These are phyloP conservation scores for Aspergillus neotritici DNA, from an alignment of 2,329 filamentous ascomycete genomes.

Conservation along the genomic window DNA sequence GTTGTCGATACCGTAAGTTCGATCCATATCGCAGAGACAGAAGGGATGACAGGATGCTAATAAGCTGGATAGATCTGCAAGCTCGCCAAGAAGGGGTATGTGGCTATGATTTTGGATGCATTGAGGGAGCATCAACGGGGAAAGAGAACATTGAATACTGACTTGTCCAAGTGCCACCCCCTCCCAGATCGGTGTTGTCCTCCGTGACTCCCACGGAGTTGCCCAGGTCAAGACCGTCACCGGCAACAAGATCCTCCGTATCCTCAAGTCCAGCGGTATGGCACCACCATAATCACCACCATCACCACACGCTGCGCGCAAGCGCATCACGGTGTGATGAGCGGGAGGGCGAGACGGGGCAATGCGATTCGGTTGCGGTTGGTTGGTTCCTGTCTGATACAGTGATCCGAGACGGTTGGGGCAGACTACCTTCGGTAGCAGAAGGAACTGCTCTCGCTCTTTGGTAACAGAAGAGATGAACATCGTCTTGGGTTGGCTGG, in stretches of 20 bases:
- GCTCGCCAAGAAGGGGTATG: constrained; percentile 80
- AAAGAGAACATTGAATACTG: not conserved
- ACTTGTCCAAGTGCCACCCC: constrained; percentile 64
- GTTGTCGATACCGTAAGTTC: constrained; percentile 63
- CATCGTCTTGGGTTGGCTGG: no score
- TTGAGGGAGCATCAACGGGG: no score
- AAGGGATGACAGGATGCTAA: no score
- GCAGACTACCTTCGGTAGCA: no score
- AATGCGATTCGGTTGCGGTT: not conserved
- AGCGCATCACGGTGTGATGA: constrained; percentile 21
- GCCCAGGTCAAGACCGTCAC: constrained; percentile 97
- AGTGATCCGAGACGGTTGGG: no score
- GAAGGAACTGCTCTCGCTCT: no score
- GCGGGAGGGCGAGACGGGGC: constrained; percentile 7
- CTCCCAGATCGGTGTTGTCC: constrained; percentile 97
- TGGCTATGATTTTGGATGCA: not conserved
- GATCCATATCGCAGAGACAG: no score
- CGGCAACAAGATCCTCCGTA: constrained; percentile 99
- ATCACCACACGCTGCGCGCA: no score
- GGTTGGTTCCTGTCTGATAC: no score
- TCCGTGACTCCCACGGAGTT: constrained; percentile 96
- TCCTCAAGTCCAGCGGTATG: constrained; percentile 96
- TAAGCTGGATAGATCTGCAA: constrained; percentile 72
- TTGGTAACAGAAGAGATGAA: no score
- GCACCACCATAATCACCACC: constrained; percentile 22